These are phyloP conservation scores for Chamaecrista fasciculata DNA, from an alignment of 306 rosid genomes.

Conservation along the genomic window DNA sequence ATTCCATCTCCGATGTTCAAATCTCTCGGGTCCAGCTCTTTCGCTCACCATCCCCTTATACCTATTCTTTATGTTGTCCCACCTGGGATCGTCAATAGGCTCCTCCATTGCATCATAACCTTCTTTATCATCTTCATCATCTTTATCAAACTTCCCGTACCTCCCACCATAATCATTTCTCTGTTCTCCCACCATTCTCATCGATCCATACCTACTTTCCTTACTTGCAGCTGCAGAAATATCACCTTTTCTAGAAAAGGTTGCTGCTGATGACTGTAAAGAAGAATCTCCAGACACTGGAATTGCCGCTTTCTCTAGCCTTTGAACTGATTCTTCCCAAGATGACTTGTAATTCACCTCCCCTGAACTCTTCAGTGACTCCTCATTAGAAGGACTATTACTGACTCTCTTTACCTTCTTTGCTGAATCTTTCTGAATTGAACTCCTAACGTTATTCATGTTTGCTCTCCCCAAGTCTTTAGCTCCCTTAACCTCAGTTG, in stretches of 20 bases:
- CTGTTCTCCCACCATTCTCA: constrained; percentile 35
- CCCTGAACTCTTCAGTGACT: constrained; percentile 36
- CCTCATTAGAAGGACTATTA: constrained; percentile 37
- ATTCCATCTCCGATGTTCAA: constrained; percentile 70
- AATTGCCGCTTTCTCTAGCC: constrained; percentile 38
- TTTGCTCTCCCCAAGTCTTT: constrained; percentile 24
- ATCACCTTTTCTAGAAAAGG: constrained; percentile 29
- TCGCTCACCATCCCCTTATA: constrained; percentile 50
- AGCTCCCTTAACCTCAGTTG: constrained; percentile 31
- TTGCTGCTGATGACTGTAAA: constrained; percentile 28
- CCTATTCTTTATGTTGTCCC: constrained; percentile 68
- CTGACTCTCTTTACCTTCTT: constrained; percentile 28
- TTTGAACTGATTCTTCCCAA: constrained; percentile 54
- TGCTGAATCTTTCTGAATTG: constrained; percentile 38
- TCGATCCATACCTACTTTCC: constrained; percentile 33
- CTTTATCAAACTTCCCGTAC: constrained; percentile 33
- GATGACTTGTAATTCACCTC: constrained; percentile 43
- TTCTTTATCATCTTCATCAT: constrained; percentile 38
- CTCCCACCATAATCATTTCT: constrained; percentile 28
- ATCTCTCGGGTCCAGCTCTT: constrained; percentile 50
- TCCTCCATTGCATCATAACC: constrained; percentile 57
- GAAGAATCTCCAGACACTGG: constrained; percentile 33
- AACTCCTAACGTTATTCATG: constrained; percentile 16
- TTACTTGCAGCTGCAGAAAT: constrained; percentile 16
- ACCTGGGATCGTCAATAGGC: constrained; percentile 68